phyloP scores from a whole-genome alignment of 768 basidiomycete species.

The Tremella fuciformis region DNA sequence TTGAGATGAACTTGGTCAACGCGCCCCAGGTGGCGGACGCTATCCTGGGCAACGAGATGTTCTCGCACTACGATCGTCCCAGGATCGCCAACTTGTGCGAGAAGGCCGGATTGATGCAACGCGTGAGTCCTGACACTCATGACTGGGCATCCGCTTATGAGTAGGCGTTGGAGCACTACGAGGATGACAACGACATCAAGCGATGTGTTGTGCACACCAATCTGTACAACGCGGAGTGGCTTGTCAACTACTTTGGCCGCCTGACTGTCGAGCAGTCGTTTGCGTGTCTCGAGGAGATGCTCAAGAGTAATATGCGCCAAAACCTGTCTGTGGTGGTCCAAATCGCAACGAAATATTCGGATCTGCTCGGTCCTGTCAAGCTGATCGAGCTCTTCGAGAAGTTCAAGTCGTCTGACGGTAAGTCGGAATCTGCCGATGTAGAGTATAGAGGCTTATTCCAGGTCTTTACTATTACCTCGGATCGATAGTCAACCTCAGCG shows the following conservation, averaged over 20 bases:
- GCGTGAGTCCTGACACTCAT: slow-evolving; percentile 58
- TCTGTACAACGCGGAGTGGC: slow-evolving; percentile 86
- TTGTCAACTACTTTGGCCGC: slow-evolving; percentile 93
- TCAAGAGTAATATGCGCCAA: slow-evolving; percentile 92
- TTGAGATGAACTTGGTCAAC: slow-evolving; percentile 96
- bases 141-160: slow-evolving; percentile 17
- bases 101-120: slow-evolving; percentile 91
- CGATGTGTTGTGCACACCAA: slow-evolving; percentile 91
- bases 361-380: slow-evolving; percentile 93
- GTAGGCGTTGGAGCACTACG: slow-evolving; percentile 95
- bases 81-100: slow-evolving; percentile 97
- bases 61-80: slow-evolving; percentile 91
- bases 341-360: slow-evolving; percentile 97
- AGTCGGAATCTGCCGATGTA: slow-evolving; percentile 11
- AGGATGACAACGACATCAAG: slow-evolving; percentile 97
- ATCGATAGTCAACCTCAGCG: slow-evolving; percentile 91
- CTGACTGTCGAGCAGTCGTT: slow-evolving; percentile 97
- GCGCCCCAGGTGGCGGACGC: slow-evolving; percentile 99
- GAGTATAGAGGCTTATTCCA: slow-evolving; percentile 39
- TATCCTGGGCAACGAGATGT: slow-evolving; percentile 98
- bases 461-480: slow-evolving; percentile 98
- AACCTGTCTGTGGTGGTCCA: slow-evolving; percentile 95
- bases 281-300: slow-evolving; percentile 95
- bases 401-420: slow-evolving; percentile 95
- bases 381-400: slow-evolving; percentile 97